These are phyloP conservation scores for Fusarium sp. DNA, from an alignment of 2,329 filamentous ascomycete genomes.

Conservation along the genomic window DNA sequence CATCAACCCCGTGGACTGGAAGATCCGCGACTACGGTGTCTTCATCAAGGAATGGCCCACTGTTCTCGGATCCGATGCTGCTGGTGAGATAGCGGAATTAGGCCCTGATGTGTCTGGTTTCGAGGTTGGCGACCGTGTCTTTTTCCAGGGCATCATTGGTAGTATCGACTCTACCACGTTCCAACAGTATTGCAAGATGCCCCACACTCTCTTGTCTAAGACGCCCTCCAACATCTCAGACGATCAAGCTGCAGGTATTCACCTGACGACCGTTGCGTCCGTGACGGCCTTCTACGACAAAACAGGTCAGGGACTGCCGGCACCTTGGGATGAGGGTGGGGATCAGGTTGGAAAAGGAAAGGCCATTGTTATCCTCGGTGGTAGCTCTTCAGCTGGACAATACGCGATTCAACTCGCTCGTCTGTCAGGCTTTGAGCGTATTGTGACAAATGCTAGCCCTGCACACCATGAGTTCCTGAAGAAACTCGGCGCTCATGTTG, in stretches of 20 bases:
- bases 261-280: conserved; percentile 18
- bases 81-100: conserved; percentile 17
- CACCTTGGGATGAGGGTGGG: conserved; percentile 50
- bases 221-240: conserved; percentile 50
- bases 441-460: conserved; percentile 27
- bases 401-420: conserved; percentile 32
- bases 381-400: conserved; percentile 46
- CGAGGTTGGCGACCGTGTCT: conserved; percentile 40
- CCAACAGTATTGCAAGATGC: conserved; percentile 57
- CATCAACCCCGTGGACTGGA: conserved; percentile 56
- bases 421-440: conserved; percentile 27
- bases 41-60: conserved; percentile 40
- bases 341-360: conserved; percentile 39
- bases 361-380: conserved; percentile 52
- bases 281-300: conserved; percentile 2
- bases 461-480: conserved; percentile 29
- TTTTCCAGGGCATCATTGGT: conserved; percentile 55
- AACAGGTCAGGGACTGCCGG: conserved; percentile 40
- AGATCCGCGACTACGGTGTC: conserved; percentile 50
- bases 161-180: conserved; percentile 52
- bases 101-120: conserved; percentile 20
- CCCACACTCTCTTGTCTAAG: conserved; percentile 51
- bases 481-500: conserved; percentile 34
- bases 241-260: conserved; percentile 46
- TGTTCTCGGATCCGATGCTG: conserved; percentile 35